Percentiles rank a stretch among this genome's conserved stretches.
Evolutionary conservation across 495 filamentous ascomycete genomes (phyloP).

Genomic region (Talaromyces adpressus): DNA sequence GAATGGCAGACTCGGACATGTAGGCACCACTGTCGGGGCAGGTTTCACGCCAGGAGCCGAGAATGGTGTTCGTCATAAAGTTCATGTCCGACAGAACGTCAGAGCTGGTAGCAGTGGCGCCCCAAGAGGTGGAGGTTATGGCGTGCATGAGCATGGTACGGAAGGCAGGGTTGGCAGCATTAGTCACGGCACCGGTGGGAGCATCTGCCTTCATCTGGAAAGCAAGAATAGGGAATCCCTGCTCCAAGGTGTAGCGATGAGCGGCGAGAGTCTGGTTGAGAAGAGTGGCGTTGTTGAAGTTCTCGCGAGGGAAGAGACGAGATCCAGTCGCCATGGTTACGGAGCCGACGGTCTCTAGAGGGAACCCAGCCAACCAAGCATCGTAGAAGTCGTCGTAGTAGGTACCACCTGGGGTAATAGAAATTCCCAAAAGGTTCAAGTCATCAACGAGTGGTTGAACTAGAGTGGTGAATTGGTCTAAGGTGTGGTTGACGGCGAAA

Average conservation of each 20-base stretch:
- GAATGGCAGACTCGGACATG: conserved; percentile 41
- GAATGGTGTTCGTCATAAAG: conserved; percentile 28
- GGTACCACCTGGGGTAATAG: conserved; percentile 37
- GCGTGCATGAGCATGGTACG: conserved; percentile 46
- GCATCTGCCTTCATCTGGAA: conserved; percentile 42
- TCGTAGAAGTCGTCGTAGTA: conserved; percentile 43
- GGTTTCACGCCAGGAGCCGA: conserved; percentile 44
- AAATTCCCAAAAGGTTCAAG: conserved; percentile 22
- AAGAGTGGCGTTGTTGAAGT: conserved; percentile 31
- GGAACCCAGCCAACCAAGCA: conserved; percentile 39
- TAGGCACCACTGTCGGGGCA: conserved; percentile 29
- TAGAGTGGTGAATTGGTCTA: conserved; percentile 34
- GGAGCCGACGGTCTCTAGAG: conserved; percentile 37
- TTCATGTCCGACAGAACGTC: conserved; percentile 11
- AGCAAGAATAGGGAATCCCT: conserved; percentile 36
- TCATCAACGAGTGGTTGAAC: conserved; percentile 40
- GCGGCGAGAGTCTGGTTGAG: conserved; percentile 38
- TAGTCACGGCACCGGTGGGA: conserved; percentile 13
- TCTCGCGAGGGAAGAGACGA: conserved; percentile 43
- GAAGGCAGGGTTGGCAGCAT: conserved; percentile 49
- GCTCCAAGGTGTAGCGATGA: conserved; percentile 34
- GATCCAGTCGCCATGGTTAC: conserved; percentile 33
- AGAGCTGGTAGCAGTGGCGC: conserved; percentile 12
- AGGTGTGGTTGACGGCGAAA: conserved; percentile 45
- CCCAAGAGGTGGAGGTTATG: conserved; percentile 31